These are phyloP conservation scores for Russula sp. DNA, from an alignment of 768 basidiomycete species.

Conservation along the genomic window DNA sequence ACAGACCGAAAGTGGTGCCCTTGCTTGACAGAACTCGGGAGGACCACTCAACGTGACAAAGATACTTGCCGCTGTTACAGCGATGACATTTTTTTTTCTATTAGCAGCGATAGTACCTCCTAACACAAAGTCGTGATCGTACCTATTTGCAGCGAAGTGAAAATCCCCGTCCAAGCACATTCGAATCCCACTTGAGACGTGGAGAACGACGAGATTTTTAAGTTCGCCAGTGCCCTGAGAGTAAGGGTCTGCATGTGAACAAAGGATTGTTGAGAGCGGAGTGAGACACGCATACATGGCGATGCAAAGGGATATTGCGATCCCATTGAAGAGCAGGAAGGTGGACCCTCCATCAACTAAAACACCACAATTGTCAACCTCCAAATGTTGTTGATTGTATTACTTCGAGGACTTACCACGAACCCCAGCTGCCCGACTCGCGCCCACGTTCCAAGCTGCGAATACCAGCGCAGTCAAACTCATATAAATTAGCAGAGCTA, in stretches of 20 bases:
- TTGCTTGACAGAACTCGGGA: constrained; percentile 28
- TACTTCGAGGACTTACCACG: not conserved
- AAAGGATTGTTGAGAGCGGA: constrained; percentile 32
- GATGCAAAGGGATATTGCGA: constrained; percentile 30
- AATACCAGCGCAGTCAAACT: constrained; percentile 13
- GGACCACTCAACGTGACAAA: constrained; percentile 40
- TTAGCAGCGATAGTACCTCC: not conserved
- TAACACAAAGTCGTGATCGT: not conserved
- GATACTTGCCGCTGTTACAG: constrained; percentile 40
- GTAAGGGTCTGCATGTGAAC: constrained; percentile 24
- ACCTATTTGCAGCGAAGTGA: constrained; percentile 46
- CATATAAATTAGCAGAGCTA: constrained; percentile 38
- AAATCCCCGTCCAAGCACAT: constrained; percentile 45
- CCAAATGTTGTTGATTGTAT: too few relatives aligned
- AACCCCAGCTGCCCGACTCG: not conserved
- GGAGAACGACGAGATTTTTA: constrained; percentile 31
- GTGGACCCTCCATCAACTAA: not conserved
- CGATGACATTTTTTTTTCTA: not conserved
- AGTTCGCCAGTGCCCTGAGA: constrained; percentile 28
- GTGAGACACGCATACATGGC: constrained; percentile 28
- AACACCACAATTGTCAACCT: too few relatives aligned
- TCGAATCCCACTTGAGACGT: constrained; percentile 43
- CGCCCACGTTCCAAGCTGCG: constrained; percentile 15
- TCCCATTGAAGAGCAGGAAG: constrained; percentile 2
- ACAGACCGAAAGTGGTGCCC: constrained; percentile 21